Percentiles rank a stretch among this genome's conserved stretches.
Conservation (phyloP, 768 basidiomycete species). For the Favolaschia claudopus region DNA sequence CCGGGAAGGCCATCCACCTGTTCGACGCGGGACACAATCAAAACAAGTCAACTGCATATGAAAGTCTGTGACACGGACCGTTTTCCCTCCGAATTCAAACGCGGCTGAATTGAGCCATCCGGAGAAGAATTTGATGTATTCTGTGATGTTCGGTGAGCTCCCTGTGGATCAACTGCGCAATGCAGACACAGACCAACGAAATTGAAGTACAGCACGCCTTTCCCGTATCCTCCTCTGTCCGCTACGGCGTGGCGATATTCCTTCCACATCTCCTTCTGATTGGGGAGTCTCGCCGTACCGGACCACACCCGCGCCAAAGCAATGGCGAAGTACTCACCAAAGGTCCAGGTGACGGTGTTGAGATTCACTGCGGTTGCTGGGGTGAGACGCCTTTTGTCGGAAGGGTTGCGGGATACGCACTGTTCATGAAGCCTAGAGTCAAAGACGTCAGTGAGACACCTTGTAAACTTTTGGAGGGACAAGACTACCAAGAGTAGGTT, state of each 20-base stretch:
- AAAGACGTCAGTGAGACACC: too few relatives aligned
- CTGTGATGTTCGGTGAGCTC: too few relatives aligned
- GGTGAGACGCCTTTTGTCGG: background rate
- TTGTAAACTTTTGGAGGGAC: too few relatives aligned
- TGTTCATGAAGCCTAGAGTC: background rate
- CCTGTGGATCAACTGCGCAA: background rate
- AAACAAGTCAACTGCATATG: too few relatives aligned
- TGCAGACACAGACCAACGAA: background rate
- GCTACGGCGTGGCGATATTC: slow-evolving; percentile 17
- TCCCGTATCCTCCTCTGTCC: slow-evolving; percentile 24
- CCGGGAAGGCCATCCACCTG: slow-evolving; percentile 2
- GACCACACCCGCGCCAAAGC: slow-evolving; percentile 29
- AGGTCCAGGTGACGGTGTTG: slow-evolving; percentile 13
- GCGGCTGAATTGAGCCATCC: slow-evolving; percentile 28
- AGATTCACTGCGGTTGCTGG: slow-evolving; percentile 20
- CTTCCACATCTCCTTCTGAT: slow-evolving; percentile 23
- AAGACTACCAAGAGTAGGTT: slow-evolving; percentile 37
- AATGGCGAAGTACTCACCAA: slow-evolving; percentile 22
- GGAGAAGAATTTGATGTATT: slow-evolving; percentile 10
- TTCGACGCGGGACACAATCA: background rate
- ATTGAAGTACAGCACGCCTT: slow-evolving; percentile 12
- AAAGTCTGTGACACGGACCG: background rate
- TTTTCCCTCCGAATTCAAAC: slow-evolving; percentile 22
- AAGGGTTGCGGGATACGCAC: background rate
- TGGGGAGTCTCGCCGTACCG: slow-evolving; percentile 25